Evolutionary conservation across 2,329 filamentous ascomycete species (phyloP).

Genomic region (Fusarium illudens): DNA sequence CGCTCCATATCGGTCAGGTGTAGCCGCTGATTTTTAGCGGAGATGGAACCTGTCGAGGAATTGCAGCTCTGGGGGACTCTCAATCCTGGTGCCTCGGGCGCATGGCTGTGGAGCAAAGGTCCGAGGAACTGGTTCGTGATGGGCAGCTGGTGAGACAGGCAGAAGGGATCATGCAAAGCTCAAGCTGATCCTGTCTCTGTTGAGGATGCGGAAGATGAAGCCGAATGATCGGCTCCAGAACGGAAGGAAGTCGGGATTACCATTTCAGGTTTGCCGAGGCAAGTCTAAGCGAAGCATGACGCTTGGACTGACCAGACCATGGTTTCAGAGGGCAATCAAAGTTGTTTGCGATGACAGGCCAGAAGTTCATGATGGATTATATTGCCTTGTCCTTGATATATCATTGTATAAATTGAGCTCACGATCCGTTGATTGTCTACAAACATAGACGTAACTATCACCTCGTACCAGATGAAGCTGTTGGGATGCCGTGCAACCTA

Average conservation of each 20-base stretch:
- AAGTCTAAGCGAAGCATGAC: not conserved
- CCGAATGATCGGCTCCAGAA: not conserved
- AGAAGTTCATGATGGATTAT: not conserved
- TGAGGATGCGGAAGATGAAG: not conserved
- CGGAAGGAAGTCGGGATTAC: not conserved
- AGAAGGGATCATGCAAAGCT: not conserved
- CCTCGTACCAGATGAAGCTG: not conserved
- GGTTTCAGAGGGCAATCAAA: not conserved
- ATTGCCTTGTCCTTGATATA: not conserved
- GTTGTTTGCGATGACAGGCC: not conserved
- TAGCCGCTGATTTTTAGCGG: slow-evolving; percentile 43
- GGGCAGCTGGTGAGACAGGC: not conserved
- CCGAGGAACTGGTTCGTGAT: not conserved
- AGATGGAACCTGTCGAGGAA: not conserved
- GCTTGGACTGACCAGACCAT: not conserved
- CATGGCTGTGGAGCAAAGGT: not conserved
- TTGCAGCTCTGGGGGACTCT: not conserved
- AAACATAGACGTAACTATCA: no score
- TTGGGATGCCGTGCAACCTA: not conserved
- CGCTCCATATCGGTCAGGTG: slow-evolving; percentile 34
- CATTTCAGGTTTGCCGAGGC: not conserved
- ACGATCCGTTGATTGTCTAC: not conserved
- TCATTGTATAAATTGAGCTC: not conserved
- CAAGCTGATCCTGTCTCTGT: not conserved
- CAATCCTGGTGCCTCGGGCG: not conserved